Evolutionary conservation across 192 early-diverging fungal genomes (phyloP), one percentile per base, ranked within the genome.

Genomic region (Rhizoclosmatium globosum): DNA sequence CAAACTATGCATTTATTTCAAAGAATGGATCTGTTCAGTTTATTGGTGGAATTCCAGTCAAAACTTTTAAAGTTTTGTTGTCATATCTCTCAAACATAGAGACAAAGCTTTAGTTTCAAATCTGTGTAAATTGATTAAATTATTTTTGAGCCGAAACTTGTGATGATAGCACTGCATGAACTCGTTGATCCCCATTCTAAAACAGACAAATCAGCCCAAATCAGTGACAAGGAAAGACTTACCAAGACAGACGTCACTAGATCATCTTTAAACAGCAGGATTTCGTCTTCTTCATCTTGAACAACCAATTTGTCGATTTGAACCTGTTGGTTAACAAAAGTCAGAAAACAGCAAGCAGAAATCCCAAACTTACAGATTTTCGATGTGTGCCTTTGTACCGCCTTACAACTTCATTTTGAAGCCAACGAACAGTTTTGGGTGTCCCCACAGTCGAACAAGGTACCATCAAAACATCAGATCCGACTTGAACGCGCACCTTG

Each of bases 351-450:
- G 38, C 23, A 57, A 43, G 11, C 15, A 53, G 23, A 57, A 72
- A 57, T 53, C 62, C 7, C 23, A 64, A 23, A 64, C 68, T 7
- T 38, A 72, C 70, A 15, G 70, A 9, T 41, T 57, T 57, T 38
- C 47, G 44, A 43, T 72, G 70, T 2, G 38, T 72, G 6, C 47
- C n/a, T 3, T 57, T 50, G 43, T 72, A 72, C 53, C 70, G 21
- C 38, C 70, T 72, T 21, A 47, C 47, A 72, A 72, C 57, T 44
- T 72, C 70, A 59, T 59, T 72, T 43, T 72, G 70, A 46, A 72
- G 50, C 70, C 70, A 72, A 6, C 70, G 70, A 46, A 72, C 70
- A 7, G 70, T 72, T 44, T 72, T 72, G 6, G 70, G 70, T 39
- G 70, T 72, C 17, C 70, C 70, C 53, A 58, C 38, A 9, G 31